Evolutionary conservation across 177 flowering plant genomes (phyloP).

Genomic region (Vitis hybrid): DNA sequence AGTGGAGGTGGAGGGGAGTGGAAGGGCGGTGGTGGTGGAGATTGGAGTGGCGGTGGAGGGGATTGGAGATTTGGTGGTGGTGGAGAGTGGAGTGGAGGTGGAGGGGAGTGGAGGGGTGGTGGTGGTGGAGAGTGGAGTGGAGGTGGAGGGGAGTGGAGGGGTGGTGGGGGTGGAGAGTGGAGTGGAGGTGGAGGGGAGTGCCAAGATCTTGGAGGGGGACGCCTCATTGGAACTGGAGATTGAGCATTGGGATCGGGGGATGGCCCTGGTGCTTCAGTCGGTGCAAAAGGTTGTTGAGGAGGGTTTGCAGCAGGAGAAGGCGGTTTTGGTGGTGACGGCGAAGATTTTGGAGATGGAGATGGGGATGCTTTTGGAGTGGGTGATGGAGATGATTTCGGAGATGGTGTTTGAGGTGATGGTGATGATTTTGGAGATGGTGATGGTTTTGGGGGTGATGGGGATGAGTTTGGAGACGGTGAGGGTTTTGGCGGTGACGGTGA

Average conservation of each 20-base stretch:
- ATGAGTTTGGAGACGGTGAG: background rate
- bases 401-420: background rate
- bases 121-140: conserved; percentile 1
- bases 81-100: conserved; percentile 12
- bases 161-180: conserved; percentile 8
- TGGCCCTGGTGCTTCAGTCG: too few species aligned
- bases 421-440: conserved; percentile 2
- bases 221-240: too few species aligned
- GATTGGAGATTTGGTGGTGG: conserved; percentile 8
- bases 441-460: background rate
- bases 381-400: background rate
- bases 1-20: conserved; percentile 14
- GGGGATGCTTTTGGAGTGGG: background rate
- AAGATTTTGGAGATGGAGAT: conserved; percentile 2
- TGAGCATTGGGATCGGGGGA: too few species aligned
- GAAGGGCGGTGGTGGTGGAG: conserved; percentile 7
- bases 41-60: conserved; percentile 9
- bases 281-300: too few species aligned
- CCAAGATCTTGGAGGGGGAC: too few species aligned
- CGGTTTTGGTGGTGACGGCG: too few species aligned
- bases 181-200: conserved; percentile 12
- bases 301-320: too few species aligned
- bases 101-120: conserved; percentile 11
- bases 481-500: too few species aligned
- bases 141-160: conserved; percentile 9